These are phyloP conservation scores for Exophiala viscosa DNA, from an alignment of 2,329 filamentous ascomycete genomes.

Conservation along the genomic window DNA sequence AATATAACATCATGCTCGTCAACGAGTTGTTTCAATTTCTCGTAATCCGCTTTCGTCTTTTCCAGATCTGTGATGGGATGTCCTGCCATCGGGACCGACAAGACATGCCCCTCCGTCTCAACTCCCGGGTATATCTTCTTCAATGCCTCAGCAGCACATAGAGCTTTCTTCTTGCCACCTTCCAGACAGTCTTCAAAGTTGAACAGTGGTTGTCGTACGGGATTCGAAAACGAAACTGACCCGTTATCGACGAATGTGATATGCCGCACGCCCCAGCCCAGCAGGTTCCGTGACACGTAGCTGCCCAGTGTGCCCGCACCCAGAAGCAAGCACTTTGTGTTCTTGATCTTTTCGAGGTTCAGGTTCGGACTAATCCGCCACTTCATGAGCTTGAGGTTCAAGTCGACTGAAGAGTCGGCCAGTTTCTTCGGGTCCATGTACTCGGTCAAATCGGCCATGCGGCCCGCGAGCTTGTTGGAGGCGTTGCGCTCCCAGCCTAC, in stretches of 20 bases:
- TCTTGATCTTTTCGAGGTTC: slow-evolving; percentile 82
- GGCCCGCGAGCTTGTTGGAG: slow-evolving; percentile 70
- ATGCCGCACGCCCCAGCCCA: slow-evolving; percentile 93
- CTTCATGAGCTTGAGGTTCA: slow-evolving; percentile 98
- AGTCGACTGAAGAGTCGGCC: slow-evolving; percentile 89
- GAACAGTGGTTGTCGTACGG: slow-evolving; percentile 90
- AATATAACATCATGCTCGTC: slow-evolving; percentile 88
- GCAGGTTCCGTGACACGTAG: slow-evolving; percentile 85
- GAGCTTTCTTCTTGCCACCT: slow-evolving; percentile 80
- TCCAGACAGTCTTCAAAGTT: slow-evolving; percentile 82
- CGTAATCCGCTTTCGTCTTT: slow-evolving; percentile 69
- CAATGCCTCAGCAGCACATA: slow-evolving; percentile 73
- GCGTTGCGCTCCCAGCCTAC: slow-evolving; percentile 92
- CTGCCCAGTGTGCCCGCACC: slow-evolving; percentile 91
- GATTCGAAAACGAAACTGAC: slow-evolving; percentile 90
- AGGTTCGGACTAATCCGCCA: slow-evolving; percentile 91
- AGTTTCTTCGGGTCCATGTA: slow-evolving; percentile 87
- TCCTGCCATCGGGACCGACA: slow-evolving; percentile 92
- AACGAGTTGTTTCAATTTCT: slow-evolving; percentile 69
- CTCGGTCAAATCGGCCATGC: slow-evolving; percentile 77
- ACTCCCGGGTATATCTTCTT: slow-evolving; percentile 88
- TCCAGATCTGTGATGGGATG: slow-evolving; percentile 75
- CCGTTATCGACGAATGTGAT: slow-evolving; percentile 97
- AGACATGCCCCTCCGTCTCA: slow-evolving; percentile 70
- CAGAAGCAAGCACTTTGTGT: slow-evolving; percentile 82